A percentile compares a stretch with the other conserved stretches of the same genome.
Conservation (phyloP, 306 rosid genomes). For the Quercus gilva region DNA sequence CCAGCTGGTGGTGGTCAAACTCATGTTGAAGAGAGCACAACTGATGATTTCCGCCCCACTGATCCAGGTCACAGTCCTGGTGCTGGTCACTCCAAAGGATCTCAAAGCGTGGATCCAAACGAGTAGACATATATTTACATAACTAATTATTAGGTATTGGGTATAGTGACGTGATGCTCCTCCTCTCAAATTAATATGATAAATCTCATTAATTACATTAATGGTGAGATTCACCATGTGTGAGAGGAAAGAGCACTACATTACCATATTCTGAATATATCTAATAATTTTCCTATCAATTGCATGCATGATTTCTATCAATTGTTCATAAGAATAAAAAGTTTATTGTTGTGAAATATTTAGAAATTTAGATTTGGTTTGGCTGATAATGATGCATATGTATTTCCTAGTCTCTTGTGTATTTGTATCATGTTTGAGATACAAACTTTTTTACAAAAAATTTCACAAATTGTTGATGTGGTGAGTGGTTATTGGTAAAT, state of each 20-base stretch:
- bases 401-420: background rate
- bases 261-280: too few relatives aligned
- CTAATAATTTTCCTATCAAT: too few relatives aligned
- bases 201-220: too few relatives aligned
- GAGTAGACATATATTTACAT: slow-evolving; percentile 1
- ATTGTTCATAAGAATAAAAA: background rate
- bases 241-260: too few relatives aligned
- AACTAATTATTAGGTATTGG: too few relatives aligned
- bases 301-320: background rate
- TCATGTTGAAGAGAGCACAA: background rate
- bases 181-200: too few relatives aligned
- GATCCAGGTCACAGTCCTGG: slow-evolving; percentile 91
- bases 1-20: background rate
- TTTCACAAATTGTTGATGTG: too few relatives aligned
- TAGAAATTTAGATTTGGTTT: background rate
- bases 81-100: slow-evolving; percentile 61
- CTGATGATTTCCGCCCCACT: slow-evolving; percentile 63
- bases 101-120: slow-evolving; percentile 21
- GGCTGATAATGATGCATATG: background rate
- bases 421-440: background rate
- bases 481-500: too few relatives aligned
- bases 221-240: too few relatives aligned
- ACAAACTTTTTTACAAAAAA: too few relatives aligned
- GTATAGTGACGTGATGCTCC: too few relatives aligned
- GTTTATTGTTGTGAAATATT: background rate